Percentiles rank a stretch among this genome's conserved stretches.
Conservation (phyloP, 2,329 filamentous ascomycete genomes). For the Pseudogymnoascus sp. region DNA sequence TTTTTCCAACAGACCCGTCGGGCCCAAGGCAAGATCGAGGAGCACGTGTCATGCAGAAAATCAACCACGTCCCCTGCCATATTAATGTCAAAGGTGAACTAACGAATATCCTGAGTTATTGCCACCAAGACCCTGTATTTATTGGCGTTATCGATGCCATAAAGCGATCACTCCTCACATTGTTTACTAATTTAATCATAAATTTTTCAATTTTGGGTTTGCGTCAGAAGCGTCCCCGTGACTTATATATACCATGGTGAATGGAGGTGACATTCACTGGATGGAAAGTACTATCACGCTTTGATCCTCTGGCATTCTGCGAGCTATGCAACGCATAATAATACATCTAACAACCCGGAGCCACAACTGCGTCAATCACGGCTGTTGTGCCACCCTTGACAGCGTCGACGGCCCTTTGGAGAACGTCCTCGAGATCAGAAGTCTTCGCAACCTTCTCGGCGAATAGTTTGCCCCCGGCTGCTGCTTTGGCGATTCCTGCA, state of each 20-base stretch:
- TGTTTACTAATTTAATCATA: background rate
- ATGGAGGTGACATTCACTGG: background rate
- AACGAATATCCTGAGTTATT: background rate
- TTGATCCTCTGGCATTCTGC: background rate
- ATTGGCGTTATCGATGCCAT: background rate
- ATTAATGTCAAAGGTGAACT: background rate
- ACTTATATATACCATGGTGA: background rate
- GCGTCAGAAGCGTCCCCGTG: background rate
- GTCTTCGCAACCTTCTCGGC: constrained; percentile 49
- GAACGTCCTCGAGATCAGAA: constrained; percentile 42
- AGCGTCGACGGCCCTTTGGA: constrained; percentile 49
- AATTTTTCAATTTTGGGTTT: background rate
- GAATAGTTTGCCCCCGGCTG: constrained; percentile 53
- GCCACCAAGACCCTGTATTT: background rate
- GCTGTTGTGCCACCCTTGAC: constrained; percentile 50
- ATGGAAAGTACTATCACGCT: background rate
- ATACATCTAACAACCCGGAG: constrained; percentile 21
- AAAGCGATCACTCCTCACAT: background rate
- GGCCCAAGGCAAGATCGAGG: background rate
- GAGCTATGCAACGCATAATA: background rate
- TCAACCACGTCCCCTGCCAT: background rate
- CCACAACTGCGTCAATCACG: constrained; percentile 43
- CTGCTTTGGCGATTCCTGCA: constrained; percentile 57
- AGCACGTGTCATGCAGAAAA: constrained; percentile 10
- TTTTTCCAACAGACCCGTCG: background rate